Evolutionary conservation across 345 rosid species (phyloP).

Genomic region (Noccaea bulbosa): DNA sequence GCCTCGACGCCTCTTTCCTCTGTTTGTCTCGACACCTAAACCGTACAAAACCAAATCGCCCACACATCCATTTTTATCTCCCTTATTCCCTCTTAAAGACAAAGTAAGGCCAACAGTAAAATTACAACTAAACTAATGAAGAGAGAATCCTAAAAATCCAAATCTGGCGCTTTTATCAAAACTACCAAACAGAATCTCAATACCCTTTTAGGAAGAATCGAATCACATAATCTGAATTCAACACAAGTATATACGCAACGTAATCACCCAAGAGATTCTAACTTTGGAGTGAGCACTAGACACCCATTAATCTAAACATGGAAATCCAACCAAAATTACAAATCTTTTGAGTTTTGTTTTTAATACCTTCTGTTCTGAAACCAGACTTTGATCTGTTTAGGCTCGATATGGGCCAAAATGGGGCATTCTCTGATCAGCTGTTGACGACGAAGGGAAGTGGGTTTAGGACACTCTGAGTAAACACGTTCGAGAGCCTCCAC

Average conservation of each 20-base stretch:
- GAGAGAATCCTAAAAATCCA: constrained; percentile 1
- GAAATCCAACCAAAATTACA: neutral
- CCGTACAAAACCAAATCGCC: constrained; percentile 1
- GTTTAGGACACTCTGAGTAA: constrained; percentile 87
- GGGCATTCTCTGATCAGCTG: constrained; percentile 94
- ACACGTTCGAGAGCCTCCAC: constrained; percentile 43
- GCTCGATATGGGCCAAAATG: constrained; percentile 86
- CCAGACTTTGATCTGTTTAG: constrained; percentile 99
- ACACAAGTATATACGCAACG: too few species aligned
- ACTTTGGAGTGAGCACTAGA: neutral
- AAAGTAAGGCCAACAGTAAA: neutral
- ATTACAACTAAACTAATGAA: neutral
- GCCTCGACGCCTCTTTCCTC: constrained; percentile 92
- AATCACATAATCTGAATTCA: neutral
- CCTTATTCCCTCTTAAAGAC: neutral
- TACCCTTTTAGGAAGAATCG: neutral
- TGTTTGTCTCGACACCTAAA: constrained; percentile 98
- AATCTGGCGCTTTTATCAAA: neutral
- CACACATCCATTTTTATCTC: neutral
- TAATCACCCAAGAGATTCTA: neutral
- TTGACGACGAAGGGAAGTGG: constrained; percentile 88
- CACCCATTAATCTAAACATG: neutral
- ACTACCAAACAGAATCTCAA: neutral
- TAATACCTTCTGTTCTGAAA: constrained; percentile 91
- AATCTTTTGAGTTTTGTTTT: neutral